These are phyloP conservation scores for Mycena leptocephala DNA, from an alignment of 768 basidiomycete genomes.

Conservation along the genomic window DNA sequence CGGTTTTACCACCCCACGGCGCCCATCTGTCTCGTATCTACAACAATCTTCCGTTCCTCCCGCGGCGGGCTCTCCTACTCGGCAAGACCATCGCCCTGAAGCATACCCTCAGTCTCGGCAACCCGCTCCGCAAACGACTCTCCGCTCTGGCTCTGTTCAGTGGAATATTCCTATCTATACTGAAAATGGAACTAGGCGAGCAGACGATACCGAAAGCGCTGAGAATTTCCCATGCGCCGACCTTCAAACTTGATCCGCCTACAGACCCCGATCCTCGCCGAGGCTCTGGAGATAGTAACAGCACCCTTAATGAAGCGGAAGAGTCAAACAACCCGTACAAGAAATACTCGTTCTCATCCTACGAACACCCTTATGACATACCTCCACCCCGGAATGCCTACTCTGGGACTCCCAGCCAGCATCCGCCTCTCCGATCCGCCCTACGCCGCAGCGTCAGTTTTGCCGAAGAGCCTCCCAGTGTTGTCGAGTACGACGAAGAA, in stretches of 20 bases:
- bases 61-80: slow-evolving; percentile 6
- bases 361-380: slow-evolving; percentile 76
- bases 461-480: slow-evolving; percentile 47
- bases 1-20: neutral
- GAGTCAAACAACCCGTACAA: slow-evolving; percentile 51
- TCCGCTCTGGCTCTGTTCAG: slow-evolving; percentile 37
- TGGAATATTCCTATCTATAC: slow-evolving; percentile 50
- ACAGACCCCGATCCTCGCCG: slow-evolving; percentile 38
- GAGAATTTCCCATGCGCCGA: slow-evolving; percentile 49
- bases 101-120: slow-evolving; percentile 20
- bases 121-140: slow-evolving; percentile 26
- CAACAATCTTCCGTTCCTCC: neutral
- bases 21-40: slow-evolving; percentile 5
- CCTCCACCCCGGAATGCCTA: slow-evolving; percentile 65
- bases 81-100: neutral
- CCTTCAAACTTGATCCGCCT: slow-evolving; percentile 37
- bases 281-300: slow-evolving; percentile 55
- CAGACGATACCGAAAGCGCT: slow-evolving; percentile 31
- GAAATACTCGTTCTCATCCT: slow-evolving; percentile 68
- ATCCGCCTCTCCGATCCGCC: slow-evolving; percentile 43
- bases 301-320: slow-evolving; percentile 51
- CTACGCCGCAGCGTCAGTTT: slow-evolving; percentile 60
- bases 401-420: slow-evolving; percentile 40
- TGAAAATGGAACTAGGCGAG: slow-evolving; percentile 20
- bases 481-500: slow-evolving; percentile 40